These are phyloP conservation scores for Rheum nobile DNA, from an alignment of 148 eudicot genomes.

Conservation along the genomic window DNA sequence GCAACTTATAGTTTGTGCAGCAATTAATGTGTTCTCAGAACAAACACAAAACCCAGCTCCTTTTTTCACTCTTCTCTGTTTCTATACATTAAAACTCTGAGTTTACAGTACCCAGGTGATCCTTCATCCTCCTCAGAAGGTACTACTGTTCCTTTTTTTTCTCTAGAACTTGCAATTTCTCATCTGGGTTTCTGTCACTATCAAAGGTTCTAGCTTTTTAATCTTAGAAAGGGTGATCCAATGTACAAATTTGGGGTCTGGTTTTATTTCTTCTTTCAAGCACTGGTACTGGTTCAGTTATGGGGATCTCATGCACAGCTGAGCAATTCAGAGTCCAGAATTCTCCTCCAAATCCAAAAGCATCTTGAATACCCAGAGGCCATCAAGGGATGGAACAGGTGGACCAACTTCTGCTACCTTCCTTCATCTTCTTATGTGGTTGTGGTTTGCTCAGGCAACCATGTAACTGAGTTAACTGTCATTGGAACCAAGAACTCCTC, in stretches of 20 bases:
- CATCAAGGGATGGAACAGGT: constrained; percentile 47
- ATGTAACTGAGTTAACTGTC: constrained; percentile 62
- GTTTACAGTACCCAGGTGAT: constrained; percentile 5
- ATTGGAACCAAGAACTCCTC: constrained; percentile 53
- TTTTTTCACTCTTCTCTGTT: background rate
- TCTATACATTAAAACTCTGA: background rate
- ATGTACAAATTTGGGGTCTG: constrained; percentile 24
- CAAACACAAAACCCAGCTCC: background rate
- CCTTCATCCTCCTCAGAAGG: background rate
- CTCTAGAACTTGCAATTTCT: background rate
- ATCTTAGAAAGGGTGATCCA: background rate
- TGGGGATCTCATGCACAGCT: constrained; percentile 38
- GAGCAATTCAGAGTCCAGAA: constrained; percentile 36
- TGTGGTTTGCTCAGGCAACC: constrained; percentile 53
- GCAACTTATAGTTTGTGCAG: background rate
- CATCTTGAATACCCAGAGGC: constrained; percentile 59
- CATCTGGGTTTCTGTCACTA: background rate
- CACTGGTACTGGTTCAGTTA: constrained; percentile 19
- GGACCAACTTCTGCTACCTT: constrained; percentile 66
- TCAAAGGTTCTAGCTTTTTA: background rate
- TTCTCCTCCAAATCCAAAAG: constrained; percentile 46
- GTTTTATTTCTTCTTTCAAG: constrained; percentile 19
- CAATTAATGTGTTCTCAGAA: background rate
- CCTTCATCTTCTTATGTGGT: constrained; percentile 29
- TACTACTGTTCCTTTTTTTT: background rate